Percentiles rank a stretch among this genome's conserved stretches.
phyloP scores from a whole-genome alignment of 768 basidiomycete genomes.

The Guyanaporus albipodus region DNA sequence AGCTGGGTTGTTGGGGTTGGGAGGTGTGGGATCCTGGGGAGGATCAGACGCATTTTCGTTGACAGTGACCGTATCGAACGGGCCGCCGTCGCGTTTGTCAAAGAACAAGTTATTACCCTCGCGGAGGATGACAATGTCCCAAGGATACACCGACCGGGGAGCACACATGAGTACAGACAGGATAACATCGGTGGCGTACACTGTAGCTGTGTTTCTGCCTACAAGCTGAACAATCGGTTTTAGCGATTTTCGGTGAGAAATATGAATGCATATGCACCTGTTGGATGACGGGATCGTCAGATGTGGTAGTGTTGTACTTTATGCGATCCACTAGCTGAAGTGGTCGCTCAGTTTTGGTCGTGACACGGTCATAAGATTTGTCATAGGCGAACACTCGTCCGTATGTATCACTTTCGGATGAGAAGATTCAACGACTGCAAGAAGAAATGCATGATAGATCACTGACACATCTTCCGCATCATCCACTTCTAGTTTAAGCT shows the following conservation, averaged over 20 bases:
- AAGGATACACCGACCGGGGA: constrained; percentile 92
- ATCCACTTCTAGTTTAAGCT: constrained; percentile 91
- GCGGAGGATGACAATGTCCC: constrained; percentile 95
- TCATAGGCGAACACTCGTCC: constrained; percentile 92
- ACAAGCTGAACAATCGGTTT: constrained; percentile 54
- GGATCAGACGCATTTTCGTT: constrained; percentile 98
- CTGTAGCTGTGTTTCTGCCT: constrained; percentile 71
- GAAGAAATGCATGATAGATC: background rate
- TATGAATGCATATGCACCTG: constrained; percentile 46
- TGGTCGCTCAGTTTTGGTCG: constrained; percentile 87
- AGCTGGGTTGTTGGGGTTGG: constrained; percentile 72
- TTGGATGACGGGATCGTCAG: constrained; percentile 96
- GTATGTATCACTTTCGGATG: constrained; percentile 61
- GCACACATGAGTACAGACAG: constrained; percentile 95
- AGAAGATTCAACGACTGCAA: constrained; percentile 5
- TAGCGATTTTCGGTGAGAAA: constrained; percentile 3
- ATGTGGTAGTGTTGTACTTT: constrained; percentile 96
- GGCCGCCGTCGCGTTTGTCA: constrained; percentile 96
- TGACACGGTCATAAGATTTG: constrained; percentile 92
- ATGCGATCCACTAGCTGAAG: constrained; percentile 92
- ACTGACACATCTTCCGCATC: constrained; percentile 86
- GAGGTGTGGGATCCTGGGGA: constrained; percentile 75
- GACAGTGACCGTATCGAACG: constrained; percentile 95
- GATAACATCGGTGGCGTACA: constrained; percentile 95
- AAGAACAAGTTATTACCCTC: constrained; percentile 93